Evolutionary conservation across 441 rosid species (phyloP).

Genomic region (Gossypium lobatum): DNA sequence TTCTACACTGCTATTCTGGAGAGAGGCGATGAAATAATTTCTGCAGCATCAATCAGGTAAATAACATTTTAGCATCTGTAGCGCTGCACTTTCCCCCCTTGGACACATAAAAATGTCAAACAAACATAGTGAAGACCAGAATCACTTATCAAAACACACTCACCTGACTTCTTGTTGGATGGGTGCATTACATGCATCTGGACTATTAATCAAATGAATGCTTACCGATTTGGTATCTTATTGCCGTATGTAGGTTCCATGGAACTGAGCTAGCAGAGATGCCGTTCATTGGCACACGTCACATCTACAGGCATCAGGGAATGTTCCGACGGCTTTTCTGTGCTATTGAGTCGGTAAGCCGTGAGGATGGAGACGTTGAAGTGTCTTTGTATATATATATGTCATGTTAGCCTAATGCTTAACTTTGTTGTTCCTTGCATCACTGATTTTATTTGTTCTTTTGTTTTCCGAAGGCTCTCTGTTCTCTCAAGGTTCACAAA

Average conservation of each 20-base stretch:
- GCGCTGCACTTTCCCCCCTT: neutral
- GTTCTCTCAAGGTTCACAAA: constrained; percentile 67
- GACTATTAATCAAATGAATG: constrained; percentile 9
- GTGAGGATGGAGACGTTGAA: neutral
- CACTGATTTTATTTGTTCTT: constrained; percentile 13
- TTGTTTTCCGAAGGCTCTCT: constrained; percentile 50
- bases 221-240: constrained; percentile 12
- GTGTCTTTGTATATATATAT: constrained; percentile 2
- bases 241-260: constrained; percentile 54
- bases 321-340: constrained; percentile 91
- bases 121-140: neutral
- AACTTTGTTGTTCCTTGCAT: neutral
- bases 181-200: neutral
- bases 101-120: neutral
- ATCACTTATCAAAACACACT: neutral
- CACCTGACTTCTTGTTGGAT: constrained; percentile 1
- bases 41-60: constrained; percentile 93
- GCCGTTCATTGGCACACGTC: constrained; percentile 99
- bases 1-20: constrained; percentile 86
- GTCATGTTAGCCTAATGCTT: neutral
- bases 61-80: neutral
- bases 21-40: constrained; percentile 92
- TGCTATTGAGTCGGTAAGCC: constrained; percentile 81
- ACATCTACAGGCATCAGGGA: constrained; percentile 92
- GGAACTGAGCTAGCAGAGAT: constrained; percentile 84